These are phyloP conservation scores for Batrachochytrium dendrobatidis DNA, from an alignment of 371 early-diverging fungal genomes.

Conservation along the genomic window DNA sequence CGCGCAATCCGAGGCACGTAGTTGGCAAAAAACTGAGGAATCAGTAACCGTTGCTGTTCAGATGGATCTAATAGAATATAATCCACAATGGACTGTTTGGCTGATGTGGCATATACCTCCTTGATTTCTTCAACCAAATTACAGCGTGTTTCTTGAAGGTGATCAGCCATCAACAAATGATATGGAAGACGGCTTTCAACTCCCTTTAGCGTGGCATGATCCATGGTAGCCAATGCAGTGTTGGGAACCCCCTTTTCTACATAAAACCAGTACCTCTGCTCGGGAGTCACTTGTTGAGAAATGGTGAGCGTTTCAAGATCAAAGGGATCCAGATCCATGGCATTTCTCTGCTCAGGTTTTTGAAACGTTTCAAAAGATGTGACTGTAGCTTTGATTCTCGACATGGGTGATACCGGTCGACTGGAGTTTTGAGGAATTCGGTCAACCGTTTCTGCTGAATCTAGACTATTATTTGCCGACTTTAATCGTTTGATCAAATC, in stretches of 20 bases:
- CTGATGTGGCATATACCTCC: conserved; percentile 26
- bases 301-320: conserved; percentile 36
- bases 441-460: background rate
- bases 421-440: conserved; percentile 11
- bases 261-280: conserved; percentile 46
- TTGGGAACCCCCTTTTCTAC: conserved; percentile 34
- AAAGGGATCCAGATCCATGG: conserved; percentile 38
- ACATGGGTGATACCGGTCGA: conserved; percentile 34
- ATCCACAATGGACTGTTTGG: conserved; percentile 43
- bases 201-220: conserved; percentile 10
- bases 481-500: background rate
- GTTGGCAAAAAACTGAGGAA: conserved; percentile 26
- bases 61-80: conserved; percentile 43
- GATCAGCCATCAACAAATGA: conserved; percentile 16
- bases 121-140: conserved; percentile 31
- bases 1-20: conserved; percentile 33
- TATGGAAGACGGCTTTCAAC: conserved; percentile 21
- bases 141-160: conserved; percentile 13
- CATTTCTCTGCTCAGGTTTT: conserved; percentile 6
- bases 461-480: background rate
- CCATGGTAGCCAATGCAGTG: conserved; percentile 31
- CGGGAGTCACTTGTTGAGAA: conserved; percentile 37
- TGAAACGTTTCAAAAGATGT: conserved; percentile 20
- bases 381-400: conserved; percentile 25
- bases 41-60: conserved; percentile 37